Base-by-base conservation (phyloP, 768 basidiomycete species). In the Hirschioporus abietinus region DNA sequence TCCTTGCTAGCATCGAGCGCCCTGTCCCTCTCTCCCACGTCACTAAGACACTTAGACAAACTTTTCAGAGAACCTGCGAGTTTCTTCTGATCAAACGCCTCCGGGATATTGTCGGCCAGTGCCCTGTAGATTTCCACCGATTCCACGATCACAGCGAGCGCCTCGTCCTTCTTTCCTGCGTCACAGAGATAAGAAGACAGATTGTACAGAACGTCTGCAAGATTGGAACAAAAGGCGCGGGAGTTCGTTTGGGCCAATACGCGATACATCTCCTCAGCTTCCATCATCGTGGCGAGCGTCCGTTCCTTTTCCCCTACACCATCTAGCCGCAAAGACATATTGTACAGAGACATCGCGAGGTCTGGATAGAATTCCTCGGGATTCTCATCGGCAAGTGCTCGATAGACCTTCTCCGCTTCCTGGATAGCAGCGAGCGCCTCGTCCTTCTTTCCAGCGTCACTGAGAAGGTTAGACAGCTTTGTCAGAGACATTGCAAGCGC, bases 341-440 rank as follows among this genome's bases (percentile, higher is more conserved):
- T 69, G 61, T 67, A 24, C 10, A 68, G 58, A 12, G 67, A 24
- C 12, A 20, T 2, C 12, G 68, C 67, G 58, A 69, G 67, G 15
- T 69, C 20, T 9, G 57, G 27, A 24, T 65, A 30, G 36, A 68
- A 68, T 4, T 60, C n/a, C 24, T 27, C 64, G 26, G 68, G 63
- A 59, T 57, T 23, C 2, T 68, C 63, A 8, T 30, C 8, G 30
- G 30, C 2, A 30, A 30, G 30, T 30, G 30, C 30, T 30, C 30
- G 30, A 59, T 26, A 66, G 20, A 67, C 17, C n/a, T 52, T 52
- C 15, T 66, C 65, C 12, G 66, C 66, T 35, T 66, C 27, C 26
- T 34, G 18, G 30, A 57, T 35, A 1, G 68, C 68, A 8, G 24
- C 30, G 5, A 69, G 62, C 8, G 69, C 69, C 10, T 68, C 64